Percentiles rank a stretch among this genome's conserved stretches.
Conservation (phyloP, 1,284 basidiomycete species). For the Xerocomus amazonicus region DNA sequence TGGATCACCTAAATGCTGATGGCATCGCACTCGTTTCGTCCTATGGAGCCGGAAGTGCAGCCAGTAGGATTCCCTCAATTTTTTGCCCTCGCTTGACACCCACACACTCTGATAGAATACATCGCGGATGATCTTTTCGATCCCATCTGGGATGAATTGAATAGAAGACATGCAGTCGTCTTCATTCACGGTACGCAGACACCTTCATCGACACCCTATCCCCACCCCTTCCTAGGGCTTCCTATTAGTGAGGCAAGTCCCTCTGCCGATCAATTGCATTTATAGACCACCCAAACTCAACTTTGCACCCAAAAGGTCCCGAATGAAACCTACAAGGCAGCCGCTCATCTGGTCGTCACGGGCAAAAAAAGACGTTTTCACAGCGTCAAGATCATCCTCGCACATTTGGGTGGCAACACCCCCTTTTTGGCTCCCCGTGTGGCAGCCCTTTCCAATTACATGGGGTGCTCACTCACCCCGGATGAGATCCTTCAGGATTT, state of each 20-base stretch:
- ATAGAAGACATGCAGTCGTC: slow-evolving; percentile 53
- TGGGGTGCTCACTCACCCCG: slow-evolving; percentile 57
- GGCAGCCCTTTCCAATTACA: slow-evolving; percentile 58
- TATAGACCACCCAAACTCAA: slow-evolving; percentile 10
- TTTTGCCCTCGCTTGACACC: slow-evolving; percentile 1
- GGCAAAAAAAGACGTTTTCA: slow-evolving; percentile 60
- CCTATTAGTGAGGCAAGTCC: slow-evolving; percentile 60
- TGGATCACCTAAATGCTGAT: slow-evolving; percentile 56
- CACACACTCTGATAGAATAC: slow-evolving; percentile 44
- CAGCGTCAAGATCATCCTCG: slow-evolving; percentile 58
- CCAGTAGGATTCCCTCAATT: slow-evolving; percentile 36
- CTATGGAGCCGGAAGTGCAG: slow-evolving; percentile 47
- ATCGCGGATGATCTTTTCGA: slow-evolving; percentile 61
- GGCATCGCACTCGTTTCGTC: slow-evolving; percentile 62
- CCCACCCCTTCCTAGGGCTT: slow-evolving; percentile 57
- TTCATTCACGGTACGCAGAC: slow-evolving; percentile 69
- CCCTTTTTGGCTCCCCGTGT: slow-evolving; percentile 61
- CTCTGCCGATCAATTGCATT: slow-evolving; percentile 11
- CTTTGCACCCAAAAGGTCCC: slow-evolving; percentile 50
- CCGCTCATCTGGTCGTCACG: slow-evolving; percentile 67
- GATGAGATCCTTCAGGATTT: slow-evolving; percentile 66
- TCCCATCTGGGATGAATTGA: slow-evolving; percentile 61
- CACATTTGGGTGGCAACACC: slow-evolving; percentile 65
- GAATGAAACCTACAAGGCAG: slow-evolving; percentile 75
- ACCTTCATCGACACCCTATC: slow-evolving; percentile 58